Evolutionary conservation across 1,139 yeast species (phyloP), one percentile per base, ranked within the genome.

Genomic region (Pichia sp.): DNA sequence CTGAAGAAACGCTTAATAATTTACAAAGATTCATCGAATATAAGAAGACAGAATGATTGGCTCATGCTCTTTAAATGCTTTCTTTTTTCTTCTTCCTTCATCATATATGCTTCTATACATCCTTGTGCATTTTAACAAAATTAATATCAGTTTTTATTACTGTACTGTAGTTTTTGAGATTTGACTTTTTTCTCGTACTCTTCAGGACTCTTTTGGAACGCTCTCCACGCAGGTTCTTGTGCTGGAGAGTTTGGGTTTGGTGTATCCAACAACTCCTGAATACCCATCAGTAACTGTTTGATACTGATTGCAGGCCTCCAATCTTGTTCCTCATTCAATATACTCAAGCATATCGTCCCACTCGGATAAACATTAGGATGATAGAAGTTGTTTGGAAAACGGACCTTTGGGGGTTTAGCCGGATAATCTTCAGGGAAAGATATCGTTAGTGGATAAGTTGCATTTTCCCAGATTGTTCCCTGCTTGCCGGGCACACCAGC

Each of bases 201-300:
- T 1, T 76, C 74, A 64, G 78, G 79, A 68, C 88, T 88, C 66
- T 82, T 84, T 26, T 82, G 78, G 65, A 82, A 93, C 1, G 95
- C 89, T 67, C 85, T 83, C 86, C 92, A 95, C 2, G 99, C 98
- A 2, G 95, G 96, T 61, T 90, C 95, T 71, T 93, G 99, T 0
- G 99, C 99, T 1, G 99, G 99, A 0, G 97, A 90, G 57, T 87
- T 85, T 34, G 96, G 95, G 67, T 95, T 95, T 38, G 99, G 99
- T 34, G 84, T 79, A 65, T 87, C 90, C 61, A 95, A 76, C 56
- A 95, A 77, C 69, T 92, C 97, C 70, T 95, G 99, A 53, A 95
- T 85, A 8, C 99, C 99, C 61, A 90, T 74, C 4, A 88, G 84
- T 57, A 95, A 86, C 68, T 93, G 97, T 67, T 90, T 90, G 64